Conservation (phyloP, 352 stramenopile species). For the Plasmopara muralis region DNA sequence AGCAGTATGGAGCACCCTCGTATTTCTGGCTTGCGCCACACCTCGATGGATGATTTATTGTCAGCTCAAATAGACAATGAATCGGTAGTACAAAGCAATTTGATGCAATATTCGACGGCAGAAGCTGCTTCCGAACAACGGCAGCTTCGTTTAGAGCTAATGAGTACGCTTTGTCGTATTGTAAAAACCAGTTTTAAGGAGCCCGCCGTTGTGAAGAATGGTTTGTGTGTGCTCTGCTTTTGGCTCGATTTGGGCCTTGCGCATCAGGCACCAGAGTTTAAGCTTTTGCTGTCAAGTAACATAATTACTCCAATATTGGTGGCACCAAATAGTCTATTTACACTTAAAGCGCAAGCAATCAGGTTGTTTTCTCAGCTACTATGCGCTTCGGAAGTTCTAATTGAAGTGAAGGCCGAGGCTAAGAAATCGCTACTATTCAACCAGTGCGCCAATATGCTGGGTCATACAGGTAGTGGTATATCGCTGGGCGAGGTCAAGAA, state of each 20-base stretch:
- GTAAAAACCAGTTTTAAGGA: conserved; percentile 51
- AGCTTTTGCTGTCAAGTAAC: conserved; percentile 36
- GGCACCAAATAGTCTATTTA: conserved; percentile 28
- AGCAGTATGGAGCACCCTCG: conserved; percentile 30
- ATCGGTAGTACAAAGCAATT: conserved; percentile 14
- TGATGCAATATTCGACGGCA: conserved; percentile 11
- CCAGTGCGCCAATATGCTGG: conserved; percentile 60
- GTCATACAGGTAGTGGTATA: conserved; percentile 3
- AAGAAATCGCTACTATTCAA: conserved; percentile 67
- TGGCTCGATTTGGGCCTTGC: conserved; percentile 37
- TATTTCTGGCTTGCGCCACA: conserved; percentile 35
- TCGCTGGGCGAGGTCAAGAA: conserved; percentile 15
- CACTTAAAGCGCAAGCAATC: conserved; percentile 34
- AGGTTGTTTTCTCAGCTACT: conserved; percentile 35
- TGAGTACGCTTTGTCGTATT: conserved; percentile 40
- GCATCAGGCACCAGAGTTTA: conserved; percentile 34
- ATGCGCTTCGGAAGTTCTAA: conserved; percentile 34
- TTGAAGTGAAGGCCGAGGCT: conserved; percentile 30
- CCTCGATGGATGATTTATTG: conserved; percentile 44
- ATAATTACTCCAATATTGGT: conserved; percentile 47
- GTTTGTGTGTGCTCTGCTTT: conserved; percentile 33
- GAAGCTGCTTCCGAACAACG: conserved; percentile 30
- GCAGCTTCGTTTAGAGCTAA: conserved; percentile 31
- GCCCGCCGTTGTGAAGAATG: conserved; percentile 31
- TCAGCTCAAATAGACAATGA: conserved; percentile 20